Conservation (phyloP, 202 grass and related monocot species). For the Setaria italica region DNA sequence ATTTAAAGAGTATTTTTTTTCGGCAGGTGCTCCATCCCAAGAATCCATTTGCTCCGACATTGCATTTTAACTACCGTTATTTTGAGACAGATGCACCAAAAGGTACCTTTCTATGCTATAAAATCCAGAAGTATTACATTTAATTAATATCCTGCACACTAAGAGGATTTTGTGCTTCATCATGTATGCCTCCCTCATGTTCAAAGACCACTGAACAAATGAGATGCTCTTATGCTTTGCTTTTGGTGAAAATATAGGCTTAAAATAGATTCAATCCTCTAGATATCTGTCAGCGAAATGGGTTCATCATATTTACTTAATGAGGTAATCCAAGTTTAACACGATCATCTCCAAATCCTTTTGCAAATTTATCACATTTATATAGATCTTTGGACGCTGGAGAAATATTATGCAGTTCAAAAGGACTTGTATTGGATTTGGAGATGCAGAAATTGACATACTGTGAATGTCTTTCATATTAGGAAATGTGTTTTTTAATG, state of each 20-base stretch:
- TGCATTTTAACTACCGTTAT: constrained; percentile 99
- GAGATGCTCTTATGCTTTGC: not conserved
- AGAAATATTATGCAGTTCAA: too few relatives aligned
- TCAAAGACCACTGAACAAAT: not conserved
- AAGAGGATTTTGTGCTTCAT: not conserved
- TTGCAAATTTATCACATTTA: too few relatives aligned
- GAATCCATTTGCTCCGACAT: constrained; percentile 94
- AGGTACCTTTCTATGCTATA: constrained; percentile 50
- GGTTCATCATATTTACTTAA: not conserved
- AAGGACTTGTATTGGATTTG: not conserved
- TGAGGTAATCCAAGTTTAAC: not conserved
- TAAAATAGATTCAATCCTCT: not conserved
- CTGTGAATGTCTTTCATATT: not conserved
- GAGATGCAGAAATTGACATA: too few relatives aligned
- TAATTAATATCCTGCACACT: not conserved
- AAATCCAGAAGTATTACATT: not conserved
- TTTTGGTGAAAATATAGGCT: not conserved
- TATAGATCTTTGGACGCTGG: too few relatives aligned
- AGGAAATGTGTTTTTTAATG: constrained; percentile 2
- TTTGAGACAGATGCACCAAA: constrained; percentile 98
- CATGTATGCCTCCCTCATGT: not conserved
- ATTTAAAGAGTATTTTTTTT: not conserved
- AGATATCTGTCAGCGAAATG: not conserved
- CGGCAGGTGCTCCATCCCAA: constrained; percentile 95
- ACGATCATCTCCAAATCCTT: not conserved